phyloP scores from a whole-genome alignment of 148 eudicot genomes.

The Salicornia ramosissima region DNA sequence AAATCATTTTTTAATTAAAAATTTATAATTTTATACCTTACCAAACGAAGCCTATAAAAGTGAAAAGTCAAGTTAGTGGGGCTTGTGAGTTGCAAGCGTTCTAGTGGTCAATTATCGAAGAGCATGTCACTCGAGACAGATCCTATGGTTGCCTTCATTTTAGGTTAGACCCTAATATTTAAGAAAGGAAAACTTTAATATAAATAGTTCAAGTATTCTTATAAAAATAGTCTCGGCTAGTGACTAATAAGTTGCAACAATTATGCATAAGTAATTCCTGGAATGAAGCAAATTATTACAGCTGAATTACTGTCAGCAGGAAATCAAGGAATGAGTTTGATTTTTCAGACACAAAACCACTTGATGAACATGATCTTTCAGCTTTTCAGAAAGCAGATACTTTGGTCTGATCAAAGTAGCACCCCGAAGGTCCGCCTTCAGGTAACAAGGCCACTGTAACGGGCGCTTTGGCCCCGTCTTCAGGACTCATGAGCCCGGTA shows the following conservation, averaged over 20 bases:
- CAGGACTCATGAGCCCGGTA: slow-evolving; percentile 19
- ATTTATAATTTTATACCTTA: too few species aligned
- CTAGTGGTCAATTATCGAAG: too few species aligned
- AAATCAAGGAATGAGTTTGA: background rate
- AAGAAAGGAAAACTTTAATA: too few species aligned
- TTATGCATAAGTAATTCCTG: background rate
- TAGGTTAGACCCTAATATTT: too few species aligned
- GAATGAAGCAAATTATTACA: background rate
- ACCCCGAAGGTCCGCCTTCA: slow-evolving; percentile 22
- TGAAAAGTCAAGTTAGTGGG: too few species aligned
- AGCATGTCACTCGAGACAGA: too few species aligned
- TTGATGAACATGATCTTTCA: background rate
- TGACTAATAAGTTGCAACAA: background rate
- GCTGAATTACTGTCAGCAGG: background rate
- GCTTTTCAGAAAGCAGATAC: slow-evolving; percentile 15
- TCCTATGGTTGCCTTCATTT: too few species aligned
- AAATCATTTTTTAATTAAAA: too few species aligned
- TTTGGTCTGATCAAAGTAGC: slow-evolving; percentile 18
- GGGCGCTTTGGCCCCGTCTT: slow-evolving; percentile 22
- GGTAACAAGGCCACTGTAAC: slow-evolving; percentile 19
- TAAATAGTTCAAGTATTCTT: too few species aligned
- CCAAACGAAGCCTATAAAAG: too few species aligned
- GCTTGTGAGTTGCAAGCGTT: too few species aligned
- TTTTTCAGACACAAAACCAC: background rate
- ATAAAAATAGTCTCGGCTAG: too few species aligned